Conservation (phyloP, 352 stramenopile genomes). For the Thalassiosira hispida region DNA sequence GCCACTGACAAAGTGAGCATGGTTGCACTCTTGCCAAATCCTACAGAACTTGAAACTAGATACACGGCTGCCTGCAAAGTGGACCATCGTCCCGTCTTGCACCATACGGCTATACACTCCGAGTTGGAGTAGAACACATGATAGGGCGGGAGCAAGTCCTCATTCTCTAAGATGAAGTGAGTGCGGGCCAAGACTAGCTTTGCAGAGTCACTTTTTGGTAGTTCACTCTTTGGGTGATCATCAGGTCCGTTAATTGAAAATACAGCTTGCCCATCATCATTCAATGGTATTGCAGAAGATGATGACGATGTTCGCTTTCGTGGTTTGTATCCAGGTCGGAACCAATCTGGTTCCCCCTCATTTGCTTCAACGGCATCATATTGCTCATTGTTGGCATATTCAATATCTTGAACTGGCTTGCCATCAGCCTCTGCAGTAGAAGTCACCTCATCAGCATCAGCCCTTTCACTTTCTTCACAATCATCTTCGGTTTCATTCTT, state of each 20-base stretch:
- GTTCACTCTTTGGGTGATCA: constrained; percentile 28
- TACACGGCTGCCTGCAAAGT: constrained; percentile 71
- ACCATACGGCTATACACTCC: constrained; percentile 70
- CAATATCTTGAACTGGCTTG: background rate
- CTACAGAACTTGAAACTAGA: constrained; percentile 57
- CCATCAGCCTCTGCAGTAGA: background rate
- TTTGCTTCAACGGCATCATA: background rate
- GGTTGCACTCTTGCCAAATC: constrained; percentile 58
- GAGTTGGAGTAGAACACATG: constrained; percentile 61
- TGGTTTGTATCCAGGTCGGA: constrained; percentile 30
- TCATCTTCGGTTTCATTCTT: constrained; percentile 1
- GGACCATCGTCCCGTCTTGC: constrained; percentile 67
- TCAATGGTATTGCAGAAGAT: constrained; percentile 16
- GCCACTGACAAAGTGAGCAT: constrained; percentile 59
- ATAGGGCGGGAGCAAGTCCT: constrained; percentile 58
- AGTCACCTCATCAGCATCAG: background rate
- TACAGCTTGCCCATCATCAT: constrained; percentile 50
- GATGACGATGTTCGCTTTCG: constrained; percentile 31
- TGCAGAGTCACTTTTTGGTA: constrained; percentile 57
- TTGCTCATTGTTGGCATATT: constrained; percentile 12
- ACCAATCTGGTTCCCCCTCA: constrained; percentile 59
- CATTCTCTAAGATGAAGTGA: constrained; percentile 58
- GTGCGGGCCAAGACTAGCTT: constrained; percentile 60
- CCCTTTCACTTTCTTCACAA: background rate
- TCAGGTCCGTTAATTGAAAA: constrained; percentile 52